phyloP scores from a whole-genome alignment of 2,329 filamentous ascomycete species.

The Zasmidium angulare region DNA sequence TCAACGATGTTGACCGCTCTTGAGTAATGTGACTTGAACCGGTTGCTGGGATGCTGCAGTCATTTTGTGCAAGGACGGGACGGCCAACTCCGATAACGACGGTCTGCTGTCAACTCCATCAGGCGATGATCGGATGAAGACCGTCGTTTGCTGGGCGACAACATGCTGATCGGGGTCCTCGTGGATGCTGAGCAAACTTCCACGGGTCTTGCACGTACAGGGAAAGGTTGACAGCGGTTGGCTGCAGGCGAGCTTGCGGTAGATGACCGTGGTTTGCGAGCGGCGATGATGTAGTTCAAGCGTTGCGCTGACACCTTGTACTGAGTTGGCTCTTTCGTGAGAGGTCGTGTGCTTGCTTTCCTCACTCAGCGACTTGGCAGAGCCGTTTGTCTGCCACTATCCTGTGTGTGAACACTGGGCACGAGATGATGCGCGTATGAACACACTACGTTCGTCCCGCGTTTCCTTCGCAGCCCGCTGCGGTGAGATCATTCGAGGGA shows the following conservation, averaged over 20 bases:
- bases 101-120: no score
- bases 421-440: background rate
- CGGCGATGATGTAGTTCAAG: background rate
- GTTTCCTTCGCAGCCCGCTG: no score
- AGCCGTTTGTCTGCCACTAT: background rate
- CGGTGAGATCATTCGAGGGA: no score
- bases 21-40: background rate
- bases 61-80: background rate
- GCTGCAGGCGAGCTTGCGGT: background rate
- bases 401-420: background rate
- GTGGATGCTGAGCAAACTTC: background rate
- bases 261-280: background rate
- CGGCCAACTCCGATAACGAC: background rate
- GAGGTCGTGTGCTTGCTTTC: slow-evolving; percentile 2
- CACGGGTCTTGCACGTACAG: background rate
- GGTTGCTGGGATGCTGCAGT: background rate
- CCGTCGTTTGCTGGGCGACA: background rate
- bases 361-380: background rate
- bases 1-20: background rate
- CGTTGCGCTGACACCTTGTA: background rate
- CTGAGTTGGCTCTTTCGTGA: background rate
- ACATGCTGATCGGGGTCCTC: background rate
- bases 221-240: background rate
- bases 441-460: background rate
- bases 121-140: no score